Evolutionary conservation across 1,284 basidiomycete species (phyloP), one percentile per base, ranked within the genome.

Genomic region (Naganishia sp.): DNA sequence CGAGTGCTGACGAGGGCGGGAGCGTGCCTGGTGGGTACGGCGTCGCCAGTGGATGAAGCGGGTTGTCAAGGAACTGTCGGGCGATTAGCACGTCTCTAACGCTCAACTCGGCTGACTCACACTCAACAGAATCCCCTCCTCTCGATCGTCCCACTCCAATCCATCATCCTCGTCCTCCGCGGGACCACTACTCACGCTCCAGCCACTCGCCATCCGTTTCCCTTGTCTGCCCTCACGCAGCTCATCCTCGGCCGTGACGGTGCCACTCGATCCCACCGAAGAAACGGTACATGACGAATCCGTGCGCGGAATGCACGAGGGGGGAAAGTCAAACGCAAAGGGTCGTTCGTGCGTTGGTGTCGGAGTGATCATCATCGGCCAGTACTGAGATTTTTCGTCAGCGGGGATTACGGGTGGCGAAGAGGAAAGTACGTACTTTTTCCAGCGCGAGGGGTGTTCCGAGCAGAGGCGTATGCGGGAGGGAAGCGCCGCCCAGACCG

Each of bases 11-110:
- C 0, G 75, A 68, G 0, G 76, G 75, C 6, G 78, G 78, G 42
- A 80, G 70, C 10, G 76, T 72, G 5, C 76, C 76, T 0, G 78
- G 78, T 5, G 78, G 74, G 61, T 72, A 80, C 6, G 71, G 50
- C 23, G 72, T 66, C 1, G 74, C 71, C 3, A 75, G 56, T 0
- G 77, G 77, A 44, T 68, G 71, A 15, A 72, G 73, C 13, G 78
- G 78, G 31, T 76, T 74, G 25, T 70, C 66, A 43, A 78, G 71
- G 65, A 75, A 77, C 75, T 76, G 64, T 10, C 44, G 39, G 28
- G 13, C 7, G 13, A 21, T 23, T 33, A 49, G 21, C 16, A 3
- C 9, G n/a, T 33, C 5, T 33, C 11, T 3, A 9, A 18, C n/a
- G 23, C 21, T 9, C 31, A 16, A 23, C 25, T 10, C 45, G 10